These are phyloP conservation scores for Diaporthe capsici DNA, from an alignment of 2,329 filamentous ascomycete genomes.

Conservation along the genomic window DNA sequence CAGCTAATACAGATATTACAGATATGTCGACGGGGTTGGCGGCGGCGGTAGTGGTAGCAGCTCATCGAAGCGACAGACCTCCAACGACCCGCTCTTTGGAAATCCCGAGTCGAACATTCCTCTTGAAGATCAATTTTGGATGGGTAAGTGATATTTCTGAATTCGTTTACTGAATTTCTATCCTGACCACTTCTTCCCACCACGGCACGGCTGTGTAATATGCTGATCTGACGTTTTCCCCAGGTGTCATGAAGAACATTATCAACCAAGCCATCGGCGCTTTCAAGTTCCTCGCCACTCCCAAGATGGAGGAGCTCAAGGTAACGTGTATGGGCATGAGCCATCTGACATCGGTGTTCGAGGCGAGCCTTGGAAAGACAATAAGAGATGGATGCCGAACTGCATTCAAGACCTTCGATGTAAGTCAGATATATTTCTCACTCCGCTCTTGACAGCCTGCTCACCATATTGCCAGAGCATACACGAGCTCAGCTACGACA, in stretches of 20 bases:
- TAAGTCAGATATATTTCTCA: neutral
- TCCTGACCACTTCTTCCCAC: too few species aligned
- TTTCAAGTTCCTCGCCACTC: conserved; percentile 13
- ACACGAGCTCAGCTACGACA: conserved; percentile 7
- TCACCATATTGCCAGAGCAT: neutral
- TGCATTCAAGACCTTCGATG: neutral
- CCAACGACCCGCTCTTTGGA: conserved; percentile 8
- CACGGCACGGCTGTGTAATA: rapidly evolving
- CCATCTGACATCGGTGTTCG: conserved; percentile 5
- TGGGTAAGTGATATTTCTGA: neutral
- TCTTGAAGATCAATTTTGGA: conserved; percentile 9
- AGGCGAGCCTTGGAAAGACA: neutral
- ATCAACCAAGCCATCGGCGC: conserved; percentile 9
- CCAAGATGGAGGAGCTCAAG: neutral
- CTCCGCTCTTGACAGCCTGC: neutral
- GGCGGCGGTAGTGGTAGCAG: neutral
- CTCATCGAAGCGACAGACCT: conserved; percentile 4
- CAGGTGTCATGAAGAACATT: conserved; percentile 4
- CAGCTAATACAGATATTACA: neutral
- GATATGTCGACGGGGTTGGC: neutral
- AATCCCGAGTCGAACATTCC: conserved; percentile 10
- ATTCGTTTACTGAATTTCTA: too few species aligned
- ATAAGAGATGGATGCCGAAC: conserved; percentile 4
- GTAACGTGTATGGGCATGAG: conserved; percentile 4
- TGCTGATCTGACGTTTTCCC: too few species aligned